Base-by-base conservation (phyloP, 345 rosid species). In the Melaleuca quinquenervia region DNA sequence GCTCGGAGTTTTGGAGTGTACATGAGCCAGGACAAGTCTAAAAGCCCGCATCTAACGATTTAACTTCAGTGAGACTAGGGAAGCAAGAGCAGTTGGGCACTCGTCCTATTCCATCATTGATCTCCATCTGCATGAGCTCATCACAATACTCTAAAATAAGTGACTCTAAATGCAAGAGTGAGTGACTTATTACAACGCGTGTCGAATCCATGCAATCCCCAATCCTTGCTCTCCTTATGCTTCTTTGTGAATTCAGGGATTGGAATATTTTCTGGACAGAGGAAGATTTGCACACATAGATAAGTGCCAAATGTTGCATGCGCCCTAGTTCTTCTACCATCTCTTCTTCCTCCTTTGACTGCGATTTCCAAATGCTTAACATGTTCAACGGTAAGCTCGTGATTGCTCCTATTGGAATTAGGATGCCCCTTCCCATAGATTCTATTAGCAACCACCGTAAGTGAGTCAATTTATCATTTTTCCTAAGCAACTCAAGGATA, bases 111-210 rank as follows among this genome's bases (percentile, higher is more conserved):
- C 45, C 11, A 0, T 15, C 22, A 15, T 0, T 64, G 3, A 62
- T 29, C 44, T 62, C 44, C 44, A 62, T 7, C 76, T 62, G 0
- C 41, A 3, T 10, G 0, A 14, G 10, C 21, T 1, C 8, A 3
- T 0, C 0, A 10, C 75, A 62, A 0, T 29, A 0, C 0, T 0
- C 0, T 0, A 62, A 3, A 0, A 1, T 0, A 29, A 62, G 44
- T 3, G 0, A 11, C 5, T 64, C 45, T 29, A 64, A 64, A 64
- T 7, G 45, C 45, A 0, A 3, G 45, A 64, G 32, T 62, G 75
- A 14, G 21, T 7, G 20, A 62, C 5, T 29, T 27, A 64, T 16
- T 64, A 9, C 1, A 22, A 64, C 16, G 76, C 0, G 0, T 0
- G 22, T 16, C 76, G 15, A 64, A 41, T 0, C 11, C 11, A 14